These are phyloP conservation scores for Chlorophyllum brunneum DNA, from an alignment of 768 basidiomycete genomes.

Conservation along the genomic window DNA sequence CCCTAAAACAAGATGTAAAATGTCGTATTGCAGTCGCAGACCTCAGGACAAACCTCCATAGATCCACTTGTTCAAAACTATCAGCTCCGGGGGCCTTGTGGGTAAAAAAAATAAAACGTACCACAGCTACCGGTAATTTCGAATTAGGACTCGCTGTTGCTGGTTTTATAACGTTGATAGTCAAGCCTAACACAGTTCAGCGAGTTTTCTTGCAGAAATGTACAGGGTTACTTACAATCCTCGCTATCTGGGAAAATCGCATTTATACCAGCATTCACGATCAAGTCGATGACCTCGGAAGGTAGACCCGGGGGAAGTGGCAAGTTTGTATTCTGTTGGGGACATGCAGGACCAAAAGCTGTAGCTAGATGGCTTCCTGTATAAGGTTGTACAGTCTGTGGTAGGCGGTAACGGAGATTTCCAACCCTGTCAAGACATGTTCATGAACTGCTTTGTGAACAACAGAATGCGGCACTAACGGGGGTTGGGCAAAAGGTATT, in stretches of 20 bases:
- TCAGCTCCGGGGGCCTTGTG: neutral
- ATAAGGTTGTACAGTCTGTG: constrained; percentile 35
- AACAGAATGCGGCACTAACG: constrained; percentile 29
- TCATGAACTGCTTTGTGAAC: neutral
- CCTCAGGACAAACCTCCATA: constrained; percentile 33
- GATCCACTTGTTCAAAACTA: constrained; percentile 37
- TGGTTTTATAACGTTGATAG: constrained; percentile 50
- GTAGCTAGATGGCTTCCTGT: constrained; percentile 33
- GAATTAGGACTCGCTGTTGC: constrained; percentile 30
- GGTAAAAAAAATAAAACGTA: constrained; percentile 23
- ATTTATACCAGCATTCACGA: constrained; percentile 25
- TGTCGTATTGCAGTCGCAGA: neutral
- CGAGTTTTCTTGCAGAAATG: neutral
- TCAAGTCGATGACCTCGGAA: constrained; percentile 24
- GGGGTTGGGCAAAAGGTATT: constrained; percentile 47
- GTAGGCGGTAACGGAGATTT: constrained; percentile 39
- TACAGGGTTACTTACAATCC: constrained; percentile 34
- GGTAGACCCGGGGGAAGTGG: constrained; percentile 26
- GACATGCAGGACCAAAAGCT: constrained; percentile 43
- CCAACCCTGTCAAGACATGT: constrained; percentile 24
- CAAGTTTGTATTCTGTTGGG: constrained; percentile 35
- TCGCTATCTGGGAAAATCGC: constrained; percentile 29
- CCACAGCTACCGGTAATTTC: constrained; percentile 51
- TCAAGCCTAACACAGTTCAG: constrained; percentile 34
- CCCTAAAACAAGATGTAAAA: constrained; percentile 9